Evolutionary conservation across 2,329 filamentous ascomycete species (phyloP).

Genomic region (Grosmannia penicillata): DNA sequence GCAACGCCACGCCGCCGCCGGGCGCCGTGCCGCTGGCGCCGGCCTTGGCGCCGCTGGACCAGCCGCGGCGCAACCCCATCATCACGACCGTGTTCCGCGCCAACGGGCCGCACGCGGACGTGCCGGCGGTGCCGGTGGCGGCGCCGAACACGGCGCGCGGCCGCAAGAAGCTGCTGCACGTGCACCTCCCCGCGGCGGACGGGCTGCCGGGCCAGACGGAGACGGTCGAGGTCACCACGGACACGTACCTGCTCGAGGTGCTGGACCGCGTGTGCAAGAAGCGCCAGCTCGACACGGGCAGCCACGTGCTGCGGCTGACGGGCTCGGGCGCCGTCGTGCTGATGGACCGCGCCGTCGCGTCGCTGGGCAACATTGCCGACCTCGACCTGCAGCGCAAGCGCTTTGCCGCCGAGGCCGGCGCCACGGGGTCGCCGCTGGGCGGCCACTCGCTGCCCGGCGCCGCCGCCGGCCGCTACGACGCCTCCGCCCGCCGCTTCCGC

Average conservation of each 20-base stretch:
- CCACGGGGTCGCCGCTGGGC: constrained; percentile 41
- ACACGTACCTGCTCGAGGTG: constrained; percentile 71
- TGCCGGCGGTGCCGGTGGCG: constrained; percentile 32
- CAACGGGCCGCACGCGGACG: constrained; percentile 41
- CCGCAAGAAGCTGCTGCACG: constrained; percentile 53
- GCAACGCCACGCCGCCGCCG: constrained; percentile 30
- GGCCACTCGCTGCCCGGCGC: constrained; percentile 16
- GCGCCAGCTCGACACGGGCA: constrained; percentile 62
- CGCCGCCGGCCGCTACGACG: not conserved
- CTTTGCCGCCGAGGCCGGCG: constrained; percentile 49
- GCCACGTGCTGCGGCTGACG: constrained; percentile 64
- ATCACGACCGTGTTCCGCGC: constrained; percentile 44
- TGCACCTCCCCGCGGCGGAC: constrained; percentile 58
- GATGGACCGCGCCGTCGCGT: constrained; percentile 63
- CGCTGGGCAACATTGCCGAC: constrained; percentile 59
- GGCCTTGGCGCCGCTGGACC: constrained; percentile 6
- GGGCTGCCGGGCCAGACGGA: constrained; percentile 58
- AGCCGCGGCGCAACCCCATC: constrained; percentile 41
- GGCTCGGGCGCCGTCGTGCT: constrained; percentile 61
- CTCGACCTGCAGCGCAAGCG: constrained; percentile 62
- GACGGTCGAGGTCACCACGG: constrained; percentile 61
- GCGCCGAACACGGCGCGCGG: constrained; percentile 36
- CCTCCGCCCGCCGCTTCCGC: constrained; percentile 8
- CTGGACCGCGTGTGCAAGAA: constrained; percentile 66
- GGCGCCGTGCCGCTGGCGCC: not conserved